Evolutionary conservation across 164 flowering plant genomes (phyloP).

Genomic region (Litsea cubeba): DNA sequence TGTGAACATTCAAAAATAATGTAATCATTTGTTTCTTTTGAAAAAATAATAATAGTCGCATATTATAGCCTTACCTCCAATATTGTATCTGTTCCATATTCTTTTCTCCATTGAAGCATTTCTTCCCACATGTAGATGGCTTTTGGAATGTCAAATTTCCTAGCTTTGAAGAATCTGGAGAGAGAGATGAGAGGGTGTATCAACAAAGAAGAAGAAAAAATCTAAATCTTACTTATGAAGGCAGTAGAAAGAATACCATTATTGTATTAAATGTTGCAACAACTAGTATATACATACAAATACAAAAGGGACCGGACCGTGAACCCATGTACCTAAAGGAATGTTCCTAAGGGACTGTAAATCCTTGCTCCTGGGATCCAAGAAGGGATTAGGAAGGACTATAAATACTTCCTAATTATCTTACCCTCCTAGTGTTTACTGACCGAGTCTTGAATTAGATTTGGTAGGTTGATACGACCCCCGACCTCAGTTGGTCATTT

Average conservation of each 20-base stretch:
- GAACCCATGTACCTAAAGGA: too few relatives aligned
- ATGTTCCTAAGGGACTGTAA: not conserved
- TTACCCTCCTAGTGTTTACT: not conserved
- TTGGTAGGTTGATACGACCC: not conserved
- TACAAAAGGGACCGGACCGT: too few relatives aligned
- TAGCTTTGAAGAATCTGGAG: conserved; percentile 83
- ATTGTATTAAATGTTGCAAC: too few relatives aligned
- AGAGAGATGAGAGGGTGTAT: not conserved
- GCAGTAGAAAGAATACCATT: too few relatives aligned
- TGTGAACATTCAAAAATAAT: too few relatives aligned
- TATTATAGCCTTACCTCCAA: conserved; percentile 50
- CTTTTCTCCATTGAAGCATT: conserved; percentile 91
- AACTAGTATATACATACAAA: too few relatives aligned
- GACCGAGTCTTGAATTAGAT: not conserved
- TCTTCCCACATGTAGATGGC: conserved; percentile 90
- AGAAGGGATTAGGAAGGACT: not conserved
- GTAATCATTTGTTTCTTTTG: too few relatives aligned
- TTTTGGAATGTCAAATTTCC: conserved; percentile 68
- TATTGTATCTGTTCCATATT: conserved; percentile 81
- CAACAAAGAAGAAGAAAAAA: too few relatives aligned
- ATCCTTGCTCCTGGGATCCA: not conserved
- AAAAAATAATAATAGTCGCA: not conserved
- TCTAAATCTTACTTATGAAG: too few relatives aligned
- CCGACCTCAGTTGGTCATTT: too few relatives aligned
- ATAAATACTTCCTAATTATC: too few relatives aligned